A percentile compares a stretch with the other conserved stretches of the same genome.
phyloP scores from a whole-genome alignment of 73 alveolate genomes.

The Paramecium caudatum region DNA sequence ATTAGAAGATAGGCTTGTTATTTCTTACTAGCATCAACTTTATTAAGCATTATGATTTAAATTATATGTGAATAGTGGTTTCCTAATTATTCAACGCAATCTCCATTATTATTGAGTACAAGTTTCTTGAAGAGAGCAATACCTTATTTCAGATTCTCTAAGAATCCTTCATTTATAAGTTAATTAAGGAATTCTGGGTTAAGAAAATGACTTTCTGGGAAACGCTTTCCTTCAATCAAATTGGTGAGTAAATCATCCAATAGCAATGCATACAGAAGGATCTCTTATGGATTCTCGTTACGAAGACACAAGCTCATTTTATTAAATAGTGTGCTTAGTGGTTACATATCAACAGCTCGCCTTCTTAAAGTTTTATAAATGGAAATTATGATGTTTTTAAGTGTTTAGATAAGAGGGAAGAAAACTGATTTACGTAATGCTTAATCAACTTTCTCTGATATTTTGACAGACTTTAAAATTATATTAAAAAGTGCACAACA shows the following conservation, averaged over 20 bases:
- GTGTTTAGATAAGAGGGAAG: neutral
- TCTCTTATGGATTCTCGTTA: neutral
- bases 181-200: conserved; percentile 7
- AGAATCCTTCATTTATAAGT: neutral
- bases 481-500: neutral
- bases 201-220: neutral
- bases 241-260: neutral
- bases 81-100: neutral
- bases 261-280: neutral
- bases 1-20: neutral
- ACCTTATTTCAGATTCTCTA: conserved; percentile 9
- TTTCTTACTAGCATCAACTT: neutral
- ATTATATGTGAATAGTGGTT: neutral
- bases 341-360: neutral
- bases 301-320: neutral
- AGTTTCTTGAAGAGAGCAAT: neutral
- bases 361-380: neutral
- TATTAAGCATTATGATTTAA: neutral
- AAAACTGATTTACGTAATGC: neutral
- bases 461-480: neutral
- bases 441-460: neutral
- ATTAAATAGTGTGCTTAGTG: conserved; percentile 1
- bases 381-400: neutral
- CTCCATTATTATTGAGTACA: neutral
- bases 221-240: neutral